Percentiles rank a stretch among this genome's conserved stretches.
phyloP scores from a whole-genome alignment of 2,329 filamentous ascomycete genomes.

The Cladosporium sp. region DNA sequence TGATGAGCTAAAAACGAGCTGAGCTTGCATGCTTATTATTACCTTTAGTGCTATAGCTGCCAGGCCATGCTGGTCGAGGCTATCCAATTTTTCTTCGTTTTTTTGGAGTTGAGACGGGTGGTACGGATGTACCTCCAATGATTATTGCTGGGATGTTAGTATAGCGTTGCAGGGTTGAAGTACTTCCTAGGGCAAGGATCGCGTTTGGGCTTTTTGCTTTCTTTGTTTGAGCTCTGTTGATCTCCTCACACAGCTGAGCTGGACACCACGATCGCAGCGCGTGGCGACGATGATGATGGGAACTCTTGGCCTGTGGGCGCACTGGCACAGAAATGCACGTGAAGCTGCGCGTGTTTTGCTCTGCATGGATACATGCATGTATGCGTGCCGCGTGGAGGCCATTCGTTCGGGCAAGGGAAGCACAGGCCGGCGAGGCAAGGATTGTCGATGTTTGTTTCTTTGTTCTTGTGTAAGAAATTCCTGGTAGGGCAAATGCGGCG shows the following conservation, averaged over 20 bases:
- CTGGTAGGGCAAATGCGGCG: background rate
- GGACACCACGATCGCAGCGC: background rate
- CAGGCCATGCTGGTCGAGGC: background rate
- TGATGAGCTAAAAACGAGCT: background rate
- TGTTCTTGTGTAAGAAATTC: background rate
- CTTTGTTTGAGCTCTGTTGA: background rate
- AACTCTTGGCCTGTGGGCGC: background rate
- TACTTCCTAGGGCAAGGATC: background rate
- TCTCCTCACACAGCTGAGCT: background rate
- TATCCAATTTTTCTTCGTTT: background rate
- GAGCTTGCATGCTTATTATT: background rate
- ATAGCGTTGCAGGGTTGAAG: background rate
- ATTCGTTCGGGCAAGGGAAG: background rate
- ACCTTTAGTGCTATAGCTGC: background rate
- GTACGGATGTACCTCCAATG: background rate
- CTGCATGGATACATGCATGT: conserved; percentile 5
- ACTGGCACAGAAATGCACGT: background rate
- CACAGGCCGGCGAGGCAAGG: conserved; percentile 2
- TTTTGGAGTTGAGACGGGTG: background rate
- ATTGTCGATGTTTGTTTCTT: background rate
- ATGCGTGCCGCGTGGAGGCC: conserved; percentile 7
- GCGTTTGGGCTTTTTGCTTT: background rate
- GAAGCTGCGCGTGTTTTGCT: background rate
- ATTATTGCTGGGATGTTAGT: background rate
- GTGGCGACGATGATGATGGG: background rate